Percentiles rank a stretch among this genome's conserved stretches.
phyloP scores from a whole-genome alignment of 2,329 filamentous ascomycete genomes.

The Colletotrichum magnum region DNA sequence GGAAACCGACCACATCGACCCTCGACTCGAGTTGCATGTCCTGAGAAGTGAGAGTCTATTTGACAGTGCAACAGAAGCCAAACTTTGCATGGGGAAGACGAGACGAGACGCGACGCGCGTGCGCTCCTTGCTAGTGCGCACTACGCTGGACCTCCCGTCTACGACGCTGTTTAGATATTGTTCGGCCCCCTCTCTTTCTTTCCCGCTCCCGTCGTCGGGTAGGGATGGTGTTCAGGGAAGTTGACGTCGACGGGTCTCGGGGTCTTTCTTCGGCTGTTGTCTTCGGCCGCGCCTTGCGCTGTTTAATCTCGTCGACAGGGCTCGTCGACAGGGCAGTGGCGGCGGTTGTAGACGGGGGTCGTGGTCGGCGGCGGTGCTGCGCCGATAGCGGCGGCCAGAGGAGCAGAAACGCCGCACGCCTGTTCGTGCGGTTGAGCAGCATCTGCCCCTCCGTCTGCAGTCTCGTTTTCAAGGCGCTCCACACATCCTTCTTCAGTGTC shows the following conservation, averaged over 20 bases:
- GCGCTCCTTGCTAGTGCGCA: constrained; percentile 8
- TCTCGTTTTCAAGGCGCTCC: neutral
- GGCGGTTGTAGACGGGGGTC: neutral
- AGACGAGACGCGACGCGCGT: neutral
- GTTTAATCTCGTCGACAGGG: constrained; percentile 1
- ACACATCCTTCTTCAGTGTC: neutral
- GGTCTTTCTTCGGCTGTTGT: neutral
- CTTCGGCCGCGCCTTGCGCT: neutral
- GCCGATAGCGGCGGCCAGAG: constrained; percentile 9
- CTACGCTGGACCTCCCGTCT: neutral
- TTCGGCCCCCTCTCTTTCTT: neutral
- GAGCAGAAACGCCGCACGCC: neutral
- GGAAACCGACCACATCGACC: neutral
- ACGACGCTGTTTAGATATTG: neutral
- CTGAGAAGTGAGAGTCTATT: no score
- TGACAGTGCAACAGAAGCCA: no score
- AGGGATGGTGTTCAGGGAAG: constrained; percentile 11
- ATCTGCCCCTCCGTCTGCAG: neutral
- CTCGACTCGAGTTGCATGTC: constrained; percentile 14
- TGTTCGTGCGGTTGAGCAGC: constrained; percentile 8
- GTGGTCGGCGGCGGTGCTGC: neutral
- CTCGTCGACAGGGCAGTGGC: neutral
- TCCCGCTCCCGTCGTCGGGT: neutral
- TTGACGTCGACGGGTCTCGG: constrained; percentile 9
- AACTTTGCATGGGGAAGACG: constrained; percentile 11